phyloP scores from a whole-genome alignment of 2,329 filamentous ascomycete genomes.

The Fusarium sp. region DNA sequence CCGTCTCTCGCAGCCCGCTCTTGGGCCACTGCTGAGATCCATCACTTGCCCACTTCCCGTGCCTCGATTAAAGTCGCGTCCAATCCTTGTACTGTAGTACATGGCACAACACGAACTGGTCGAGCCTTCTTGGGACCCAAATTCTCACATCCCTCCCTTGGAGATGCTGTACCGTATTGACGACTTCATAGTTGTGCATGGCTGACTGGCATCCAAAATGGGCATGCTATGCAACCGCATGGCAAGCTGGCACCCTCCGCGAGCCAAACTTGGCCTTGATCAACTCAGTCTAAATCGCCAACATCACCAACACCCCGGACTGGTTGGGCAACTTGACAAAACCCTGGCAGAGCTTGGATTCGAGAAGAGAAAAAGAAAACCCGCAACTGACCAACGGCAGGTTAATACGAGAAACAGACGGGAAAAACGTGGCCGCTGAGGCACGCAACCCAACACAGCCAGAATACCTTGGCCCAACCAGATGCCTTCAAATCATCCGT shows the following conservation, averaged over 20 bases:
- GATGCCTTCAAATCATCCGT: conserved; percentile 15
- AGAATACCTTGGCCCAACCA: conserved; percentile 21
- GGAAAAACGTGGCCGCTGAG: conserved; percentile 17
- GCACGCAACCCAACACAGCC: conserved; percentile 11
- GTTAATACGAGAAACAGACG: conserved; percentile 31
- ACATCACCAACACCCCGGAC: background rate
- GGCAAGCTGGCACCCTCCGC: background rate
- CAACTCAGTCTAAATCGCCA: background rate
- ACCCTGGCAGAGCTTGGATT: conserved; percentile 15
- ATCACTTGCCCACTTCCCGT: conserved; percentile 41
- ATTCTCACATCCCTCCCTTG: conserved; percentile 11
- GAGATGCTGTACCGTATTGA: background rate
- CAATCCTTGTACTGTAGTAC: conserved; percentile 26
- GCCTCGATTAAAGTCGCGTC: conserved; percentile 28
- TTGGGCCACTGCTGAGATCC: conserved; percentile 35
- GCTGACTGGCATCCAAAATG: background rate
- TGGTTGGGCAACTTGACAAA: conserved; percentile 2
- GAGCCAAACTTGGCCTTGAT: background rate
- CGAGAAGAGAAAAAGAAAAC: conserved; percentile 33
- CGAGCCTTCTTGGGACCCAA: conserved; percentile 5
- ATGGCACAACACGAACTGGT: conserved; percentile 11
- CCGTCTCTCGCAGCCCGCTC: conserved; percentile 10
- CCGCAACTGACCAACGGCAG: conserved; percentile 8
- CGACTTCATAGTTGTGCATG: background rate
- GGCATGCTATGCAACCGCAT: background rate